A percentile compares a stretch with the other conserved stretches of the same genome.
Evolutionary conservation across 169 alveolate species (phyloP).

Genomic region (Plasmodium yoelii): DNA sequence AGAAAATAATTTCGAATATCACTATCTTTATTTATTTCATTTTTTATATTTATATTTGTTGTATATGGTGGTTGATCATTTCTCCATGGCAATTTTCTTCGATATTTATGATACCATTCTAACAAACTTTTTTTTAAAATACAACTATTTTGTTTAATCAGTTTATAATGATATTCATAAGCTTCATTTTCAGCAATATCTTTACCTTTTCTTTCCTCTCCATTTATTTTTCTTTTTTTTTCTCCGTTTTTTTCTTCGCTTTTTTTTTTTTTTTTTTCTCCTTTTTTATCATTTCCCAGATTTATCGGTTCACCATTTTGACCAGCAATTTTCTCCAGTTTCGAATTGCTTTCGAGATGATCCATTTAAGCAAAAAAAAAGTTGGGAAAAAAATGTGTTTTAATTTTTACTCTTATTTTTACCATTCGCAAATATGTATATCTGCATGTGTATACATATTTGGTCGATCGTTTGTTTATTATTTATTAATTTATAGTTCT

Average conservation of each 20-base stretch:
- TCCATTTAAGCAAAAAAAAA: no score
- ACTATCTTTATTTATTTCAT: constrained; percentile 2
- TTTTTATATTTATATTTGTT: constrained; percentile 13
- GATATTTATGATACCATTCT: constrained; percentile 58
- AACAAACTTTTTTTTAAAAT: constrained; percentile 27
- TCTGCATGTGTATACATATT: no score
- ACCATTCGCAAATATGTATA: no score
- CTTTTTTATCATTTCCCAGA: no score
- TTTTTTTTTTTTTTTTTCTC: no score
- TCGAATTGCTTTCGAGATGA: no score
- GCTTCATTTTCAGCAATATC: neutral
- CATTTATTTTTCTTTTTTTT: neutral
- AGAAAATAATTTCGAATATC: constrained; percentile 34
- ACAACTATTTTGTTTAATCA: constrained; percentile 10
- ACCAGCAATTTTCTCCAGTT: no score
- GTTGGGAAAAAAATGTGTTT: no score
- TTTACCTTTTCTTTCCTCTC: neutral
- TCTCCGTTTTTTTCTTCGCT: neutral
- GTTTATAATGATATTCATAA: constrained; percentile 38
- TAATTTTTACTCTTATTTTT: no score
- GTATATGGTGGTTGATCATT: constrained; percentile 68
- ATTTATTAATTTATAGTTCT: no score
- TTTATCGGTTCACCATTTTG: no score
- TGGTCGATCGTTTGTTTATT: no score
- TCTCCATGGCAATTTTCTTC: constrained; percentile 74